Base-by-base conservation (phyloP, 768 basidiomycete genomes). In the Chalciporus piperatus region DNA sequence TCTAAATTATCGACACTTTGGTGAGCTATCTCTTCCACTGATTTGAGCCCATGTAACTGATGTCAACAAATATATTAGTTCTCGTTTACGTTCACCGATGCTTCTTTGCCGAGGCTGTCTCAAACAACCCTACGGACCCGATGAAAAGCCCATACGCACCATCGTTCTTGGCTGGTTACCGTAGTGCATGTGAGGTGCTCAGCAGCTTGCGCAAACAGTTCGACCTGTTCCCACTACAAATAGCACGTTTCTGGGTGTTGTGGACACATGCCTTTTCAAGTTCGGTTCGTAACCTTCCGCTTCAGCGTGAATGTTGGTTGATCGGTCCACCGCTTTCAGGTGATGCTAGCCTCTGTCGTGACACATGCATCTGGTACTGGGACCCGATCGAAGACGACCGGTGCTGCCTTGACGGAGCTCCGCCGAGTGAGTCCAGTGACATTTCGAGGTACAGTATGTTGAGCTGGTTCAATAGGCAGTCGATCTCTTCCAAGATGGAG, bases 261-360 rank as follows among this genome's bases (percentile, higher is more conserved):
- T 87, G 86, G 86, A 85, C 84, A 1, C 84, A 87, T 62, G 80
- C 78, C 6, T 87, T 87, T 61, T 84, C 83, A 17, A 79, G 83
- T 19, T 69, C 83, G 54, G 84, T 85, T 57, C 47, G 79, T 65
- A 16, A 19, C 35, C 48, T 22, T 56, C 10, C 25, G 28, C 52
- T 10, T 41, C 37, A 43, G 43, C 16, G 32, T 6, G 41, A 30
- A 16, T 1, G 12, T 23, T 50, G 28, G 54, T 45, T 22, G 12
- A 38, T 55, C 27, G 47, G 37, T 5, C 13, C 16, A 50, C 17
- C 14, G 33, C 32, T 51, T 7, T 56, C 28, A 89, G 88, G 82
- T 89, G 23, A 85, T 91, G 81, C 63, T 90, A 37, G 80, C 85
- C 11, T 85, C 88, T 9, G 80, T 90, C n/a, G 85, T 87, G 1